These are phyloP conservation scores for Fomes fomentarius DNA, from an alignment of 1,284 basidiomycete genomes.

Conservation along the genomic window DNA sequence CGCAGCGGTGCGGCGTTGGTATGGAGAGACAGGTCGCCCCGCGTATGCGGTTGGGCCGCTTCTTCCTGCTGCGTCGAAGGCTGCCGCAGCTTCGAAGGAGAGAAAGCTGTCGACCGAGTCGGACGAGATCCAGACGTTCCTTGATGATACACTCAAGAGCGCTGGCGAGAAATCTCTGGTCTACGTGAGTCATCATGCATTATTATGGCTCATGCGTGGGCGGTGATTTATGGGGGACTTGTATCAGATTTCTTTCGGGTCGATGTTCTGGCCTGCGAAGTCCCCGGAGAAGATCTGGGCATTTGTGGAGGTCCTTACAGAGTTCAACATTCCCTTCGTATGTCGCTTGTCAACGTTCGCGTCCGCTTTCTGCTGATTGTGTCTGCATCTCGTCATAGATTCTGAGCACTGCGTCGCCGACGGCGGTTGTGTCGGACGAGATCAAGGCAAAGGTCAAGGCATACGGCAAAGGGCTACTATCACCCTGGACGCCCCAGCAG, in stretches of 20 bases:
- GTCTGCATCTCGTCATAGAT: slow-evolving; percentile 11
- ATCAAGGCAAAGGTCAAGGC: background rate
- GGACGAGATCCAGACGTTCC: slow-evolving; percentile 10
- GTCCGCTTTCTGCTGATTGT: too few relatives aligned
- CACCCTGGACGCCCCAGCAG: slow-evolving; percentile 8
- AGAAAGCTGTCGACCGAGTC: slow-evolving; percentile 5
- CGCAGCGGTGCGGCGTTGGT: slow-evolving; percentile 14
- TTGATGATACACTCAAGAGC: slow-evolving; percentile 11
- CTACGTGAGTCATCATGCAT: slow-evolving; percentile 11
- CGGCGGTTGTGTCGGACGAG: slow-evolving; percentile 6
- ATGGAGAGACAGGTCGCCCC: slow-evolving; percentile 7
- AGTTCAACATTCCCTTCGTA: slow-evolving; percentile 20
- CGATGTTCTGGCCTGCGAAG: slow-evolving; percentile 19
- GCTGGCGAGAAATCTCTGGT: slow-evolving; percentile 18
- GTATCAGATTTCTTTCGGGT: slow-evolving; percentile 24
- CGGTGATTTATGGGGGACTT: background rate
- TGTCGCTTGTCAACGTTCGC: background rate
- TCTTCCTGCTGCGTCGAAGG: background rate
- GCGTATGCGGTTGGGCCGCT: slow-evolving; percentile 19
- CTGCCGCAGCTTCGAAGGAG: background rate
- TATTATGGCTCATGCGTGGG: background rate
- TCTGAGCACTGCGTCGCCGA: slow-evolving; percentile 22
- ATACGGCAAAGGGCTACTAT: slow-evolving; percentile 1
- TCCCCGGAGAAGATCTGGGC: slow-evolving; percentile 15
- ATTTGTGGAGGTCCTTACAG: slow-evolving; percentile 19